A percentile compares a stretch with the other conserved stretches of the same genome.
Evolutionary conservation across 1,284 basidiomycete species (phyloP).

Genomic region (Golubevia sp.): DNA sequence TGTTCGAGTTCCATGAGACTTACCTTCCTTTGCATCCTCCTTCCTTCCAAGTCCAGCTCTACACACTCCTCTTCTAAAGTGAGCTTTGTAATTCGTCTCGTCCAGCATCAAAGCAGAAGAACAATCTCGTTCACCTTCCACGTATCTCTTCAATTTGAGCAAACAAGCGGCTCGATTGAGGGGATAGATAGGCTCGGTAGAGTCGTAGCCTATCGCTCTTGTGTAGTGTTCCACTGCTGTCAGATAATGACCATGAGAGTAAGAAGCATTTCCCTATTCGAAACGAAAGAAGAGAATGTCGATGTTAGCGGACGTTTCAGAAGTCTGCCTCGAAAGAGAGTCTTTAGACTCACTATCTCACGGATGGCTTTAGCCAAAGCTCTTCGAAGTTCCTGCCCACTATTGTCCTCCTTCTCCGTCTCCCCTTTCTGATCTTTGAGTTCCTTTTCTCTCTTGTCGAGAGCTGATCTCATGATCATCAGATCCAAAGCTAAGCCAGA

Average conservation of each 20-base stretch:
- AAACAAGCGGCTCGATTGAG: slow-evolving; percentile 23
- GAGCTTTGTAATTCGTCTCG: slow-evolving; percentile 20
- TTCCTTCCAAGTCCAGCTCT: slow-evolving; percentile 10
- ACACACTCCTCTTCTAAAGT: slow-evolving; percentile 19
- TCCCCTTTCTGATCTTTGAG: no score
- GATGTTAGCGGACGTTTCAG: not conserved
- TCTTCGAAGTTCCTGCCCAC: slow-evolving; percentile 3
- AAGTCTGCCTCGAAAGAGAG: not conserved
- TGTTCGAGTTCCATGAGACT: not conserved
- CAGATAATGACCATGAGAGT: not conserved
- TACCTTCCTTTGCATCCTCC: slow-evolving; percentile 11
- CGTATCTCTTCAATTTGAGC: slow-evolving; percentile 17
- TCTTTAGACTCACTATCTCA: slow-evolving; percentile 6
- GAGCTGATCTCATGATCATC: no score
- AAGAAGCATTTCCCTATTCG: slow-evolving; percentile 17
- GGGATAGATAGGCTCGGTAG: slow-evolving; percentile 19
- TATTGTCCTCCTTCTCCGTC: no score
- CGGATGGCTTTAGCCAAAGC: slow-evolving; percentile 12
- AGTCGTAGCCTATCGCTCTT: slow-evolving; percentile 20
- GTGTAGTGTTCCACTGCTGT: slow-evolving; percentile 22
- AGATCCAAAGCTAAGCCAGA: no score
- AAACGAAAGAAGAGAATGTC: not conserved
- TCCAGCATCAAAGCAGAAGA: slow-evolving; percentile 13
- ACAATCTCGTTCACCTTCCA: slow-evolving; percentile 22
- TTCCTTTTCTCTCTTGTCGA: no score